Base-by-base conservation (phyloP, 345 rosid genomes). In the Trapa incisa region DNA sequence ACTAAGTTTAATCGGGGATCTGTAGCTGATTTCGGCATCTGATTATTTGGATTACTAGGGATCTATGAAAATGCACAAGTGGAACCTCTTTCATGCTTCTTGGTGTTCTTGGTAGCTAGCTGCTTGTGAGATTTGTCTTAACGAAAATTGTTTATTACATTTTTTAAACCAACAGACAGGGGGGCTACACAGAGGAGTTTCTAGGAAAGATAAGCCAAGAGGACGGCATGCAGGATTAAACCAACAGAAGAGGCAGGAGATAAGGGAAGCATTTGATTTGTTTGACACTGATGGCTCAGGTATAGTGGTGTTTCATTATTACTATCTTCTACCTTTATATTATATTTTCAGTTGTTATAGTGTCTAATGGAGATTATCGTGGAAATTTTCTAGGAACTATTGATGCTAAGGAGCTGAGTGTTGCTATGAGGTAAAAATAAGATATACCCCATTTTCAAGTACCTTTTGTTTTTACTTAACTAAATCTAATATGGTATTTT, bases 211-310 rank as follows among this genome's bases (percentile, higher is more conserved):
- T 43, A 91, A 87, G 54, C 87, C 75, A 0, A 84, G 89, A 77
- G 85, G 82, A 35, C 91, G 96, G 37, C 92, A 82, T 71, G 92
- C 85, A 70, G 91, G 88, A 32, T 72, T 94, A 60, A 79, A 78
- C 39, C 80, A 72, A 50, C 91, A 85, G 80, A 91, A 91, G 87
- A 91, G 36, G 78, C 89, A 83, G 77, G 99, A 91, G 80, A 91
- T 95, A 68, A 87, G 72, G 73, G 97, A 95, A 81, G 99, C 97
- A 29, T 95, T 95, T 71, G 96, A 95, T 54, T 80, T 89, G 5
- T 95, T 91, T 56, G 99, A 95, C 74, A 89, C 92, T 15, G 97
- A 95, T 86, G 93, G 90, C 47, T 95, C 97, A 63, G 96, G 99
- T 83, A 76, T 47, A 16, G 9, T 52, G 17, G 35, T 65, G 47